Evolutionary conservation across 768 basidiomycete genomes (phyloP), one percentile per base, ranked within the genome.

Genomic region (Russula sp.): DNA sequence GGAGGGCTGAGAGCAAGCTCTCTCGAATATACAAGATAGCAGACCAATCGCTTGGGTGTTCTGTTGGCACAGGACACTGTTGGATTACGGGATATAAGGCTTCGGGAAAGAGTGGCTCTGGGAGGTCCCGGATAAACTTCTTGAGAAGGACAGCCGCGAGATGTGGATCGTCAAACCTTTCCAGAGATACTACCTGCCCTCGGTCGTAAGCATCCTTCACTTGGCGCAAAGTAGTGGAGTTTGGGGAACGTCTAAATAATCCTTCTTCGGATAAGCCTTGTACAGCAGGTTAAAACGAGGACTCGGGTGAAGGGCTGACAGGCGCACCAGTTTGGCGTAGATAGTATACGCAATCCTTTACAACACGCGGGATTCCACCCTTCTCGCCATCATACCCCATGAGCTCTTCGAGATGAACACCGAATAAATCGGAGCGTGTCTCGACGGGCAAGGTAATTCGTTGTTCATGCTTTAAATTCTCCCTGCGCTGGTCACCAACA

Each of bases 301-400:
- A n/a, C 8, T 51, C 34, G 13, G 26, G 18, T 49, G 28, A 50
- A 61, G 60, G n/a, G 22, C 20, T 24, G 20, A 34, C 40, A 24
- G 18, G 52, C 71, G 56, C 24, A 78, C 76, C 89, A 61, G 80
- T 81, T 42, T 84, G 84, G 22, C 89, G 81, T 14, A 94, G 73
- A 70, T 83, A 92, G 61, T 85, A 83, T 30, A 88, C 86, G 22
- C 83, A 82, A 68, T 94, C 92, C 69, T 81, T 86, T 44, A 94
- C 81, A 0, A 92, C 89, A 28, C 90, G 80, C 2, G 92, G 92
- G n/a, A 93, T 77, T 14, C 88, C 84, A 50, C 88, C 87, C 70
- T 89, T 92, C 76, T 92, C 90, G 10, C 91, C 91, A 59, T 89
- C 78, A 59, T 80, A 85, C 9, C 92, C 92, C 90, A 94, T 93